Base-by-base conservation (phyloP, 2,329 filamentous ascomycete genomes). In the Orbilia ellipsospora region DNA sequence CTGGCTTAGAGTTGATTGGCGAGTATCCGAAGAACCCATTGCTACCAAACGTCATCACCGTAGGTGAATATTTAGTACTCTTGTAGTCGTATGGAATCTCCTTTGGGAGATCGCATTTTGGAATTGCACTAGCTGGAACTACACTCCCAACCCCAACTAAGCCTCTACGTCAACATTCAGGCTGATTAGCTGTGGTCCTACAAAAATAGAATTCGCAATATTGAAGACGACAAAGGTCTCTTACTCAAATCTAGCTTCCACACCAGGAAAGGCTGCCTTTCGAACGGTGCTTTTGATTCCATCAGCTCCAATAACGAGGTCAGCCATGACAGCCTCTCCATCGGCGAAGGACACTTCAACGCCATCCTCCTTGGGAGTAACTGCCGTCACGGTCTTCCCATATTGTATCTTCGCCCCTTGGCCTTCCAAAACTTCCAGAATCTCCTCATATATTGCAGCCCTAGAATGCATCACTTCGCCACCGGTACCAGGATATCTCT, bases 1-100 rank as follows among this genome's bases (percentile, higher is more conserved):
- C 73, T 6, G 50, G 59, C 23, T 65, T 66, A 6, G 70, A 68
- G 15, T 76, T 70, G 16, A 69, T 16, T 0, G 73, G 73, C 6
- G 73, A 76, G 28, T 69, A 76, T 23, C 73, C 73, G 26, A 76
- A 76, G 65, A 76, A 76, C 1, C 73, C 73, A 18, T 76, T 70
- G 10, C 26, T 69, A 2, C 73, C 73, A 44, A 70, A 70, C 2
- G 73, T 76, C 73, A 76, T 76, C 7, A 76, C 73, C 4, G 50
- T 70, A n/a, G 65, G 65, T 1, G 66, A 76, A 20, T 70, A 70
- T 28, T 70, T 65, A 26, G 73, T 12, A 6, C 56, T 76, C 16
- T 70, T 76, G 56, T 63, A 74, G 36, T 74, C 52, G 45, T 74
- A 74, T 23, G 70, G 70, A 28, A 74, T 68, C 51, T 74, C 70